Percentiles rank a stretch among this genome's conserved stretches.
phyloP scores from a whole-genome alignment of 176 grass and related monocot species.

The Carex scoparia region DNA sequence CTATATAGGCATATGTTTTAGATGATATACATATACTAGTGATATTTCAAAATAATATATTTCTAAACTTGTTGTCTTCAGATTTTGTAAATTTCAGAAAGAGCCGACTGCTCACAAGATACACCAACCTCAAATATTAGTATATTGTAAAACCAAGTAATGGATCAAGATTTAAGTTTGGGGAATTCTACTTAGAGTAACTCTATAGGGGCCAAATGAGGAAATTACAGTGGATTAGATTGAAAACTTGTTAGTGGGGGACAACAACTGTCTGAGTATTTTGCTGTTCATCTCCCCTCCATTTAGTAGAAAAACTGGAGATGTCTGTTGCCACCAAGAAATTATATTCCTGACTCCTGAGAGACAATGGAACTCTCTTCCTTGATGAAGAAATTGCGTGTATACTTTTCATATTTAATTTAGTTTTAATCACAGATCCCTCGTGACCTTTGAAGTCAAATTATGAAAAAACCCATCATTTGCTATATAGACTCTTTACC shows the following conservation, averaged over 20 bases:
- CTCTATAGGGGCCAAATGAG: not conserved
- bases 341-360: not conserved
- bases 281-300: not conserved
- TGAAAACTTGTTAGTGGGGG: not conserved
- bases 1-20: not conserved
- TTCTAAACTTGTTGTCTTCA: not conserved
- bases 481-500: not conserved
- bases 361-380: not conserved
- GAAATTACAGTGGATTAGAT: not conserved
- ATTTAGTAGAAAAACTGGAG: not conserved
- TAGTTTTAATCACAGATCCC: not conserved
- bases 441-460: not conserved
- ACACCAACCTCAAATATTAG: too few species aligned
- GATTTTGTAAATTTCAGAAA: not conserved
- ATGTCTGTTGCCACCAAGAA: not conserved
- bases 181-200: not conserved
- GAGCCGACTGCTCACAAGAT: not conserved
- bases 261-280: not conserved
- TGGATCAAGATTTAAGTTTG: not conserved
- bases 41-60: not conserved
- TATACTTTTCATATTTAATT: not conserved
- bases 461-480: conserved; percentile 10
- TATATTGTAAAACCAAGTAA: not conserved
- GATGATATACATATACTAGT: not conserved
- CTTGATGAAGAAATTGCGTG: not conserved